Base-by-base conservation (phyloP, 164 flowering plant genomes). In the Umbellularia californica region DNA sequence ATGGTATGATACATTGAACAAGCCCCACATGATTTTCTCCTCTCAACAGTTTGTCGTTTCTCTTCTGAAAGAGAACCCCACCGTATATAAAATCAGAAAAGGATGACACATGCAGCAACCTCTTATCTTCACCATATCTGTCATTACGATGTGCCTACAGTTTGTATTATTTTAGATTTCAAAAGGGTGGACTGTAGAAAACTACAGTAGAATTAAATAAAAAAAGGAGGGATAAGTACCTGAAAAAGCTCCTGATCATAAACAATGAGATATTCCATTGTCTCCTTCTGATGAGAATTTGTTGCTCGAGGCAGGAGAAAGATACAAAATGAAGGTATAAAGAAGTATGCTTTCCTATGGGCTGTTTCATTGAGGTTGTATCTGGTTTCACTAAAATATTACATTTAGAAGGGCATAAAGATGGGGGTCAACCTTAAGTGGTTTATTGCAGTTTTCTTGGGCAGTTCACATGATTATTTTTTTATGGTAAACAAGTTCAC, bases 1-100 rank as follows among this genome's bases (percentile, higher is more conserved):
- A 67, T 12, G 69, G 33, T 28, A 67, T 17, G 69, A 67, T 67
- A 17, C 69, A 30, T 67, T 33, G 69, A 67, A 67, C 69, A 67
- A 67, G 69, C 14, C 69, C 22, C 41, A 30, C 69, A 6, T 67
- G 41, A 30, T 28, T 33, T 67, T 67, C 20, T 27, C 14, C 28
- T 67, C 69, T 25, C 4, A 14, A 17, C 47, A 15, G n/a, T 3
- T 67, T 67, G 69, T 67, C 69, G 17, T 67, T 67, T 67, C 69
- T 30, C 69, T 0, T 28, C 2, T 15, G 28, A 67, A 67, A 25
- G 41, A 33, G 23, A 67, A 67, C 47, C 47, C 41, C 14, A 22
- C 27, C 2, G 19, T 13, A 0, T 67, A 27, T 67, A 67, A 17
- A 33, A 15, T 13, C 67, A 64, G 15, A 64, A 25, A 64, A 25